These are phyloP conservation scores for Ceratocystis ficicola DNA, from an alignment of 2,329 filamentous ascomycete species.

Conservation along the genomic window DNA sequence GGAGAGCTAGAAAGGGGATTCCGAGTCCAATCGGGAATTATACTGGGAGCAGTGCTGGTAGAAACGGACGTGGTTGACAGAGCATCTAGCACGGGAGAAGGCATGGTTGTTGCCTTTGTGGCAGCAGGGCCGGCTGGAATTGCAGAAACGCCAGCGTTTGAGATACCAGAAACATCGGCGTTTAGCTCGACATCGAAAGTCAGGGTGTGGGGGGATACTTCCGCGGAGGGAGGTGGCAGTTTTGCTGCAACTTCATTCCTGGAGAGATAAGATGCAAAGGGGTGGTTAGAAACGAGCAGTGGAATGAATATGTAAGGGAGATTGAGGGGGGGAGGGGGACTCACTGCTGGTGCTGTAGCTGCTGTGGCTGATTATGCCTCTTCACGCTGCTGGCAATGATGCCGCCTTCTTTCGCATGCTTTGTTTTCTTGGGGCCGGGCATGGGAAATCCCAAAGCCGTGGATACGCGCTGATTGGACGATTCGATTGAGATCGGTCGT, in stretches of 20 bases:
- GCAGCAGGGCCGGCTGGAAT: neutral
- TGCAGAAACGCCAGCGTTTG: neutral
- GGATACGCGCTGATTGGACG: neutral
- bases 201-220: constrained; percentile 8
- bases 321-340: neutral
- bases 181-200: neutral
- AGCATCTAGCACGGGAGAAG: constrained; percentile 39
- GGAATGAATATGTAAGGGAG: neutral
- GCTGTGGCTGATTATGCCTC: constrained; percentile 31
- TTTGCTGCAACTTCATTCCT: constrained; percentile 32
- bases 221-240: constrained; percentile 26
- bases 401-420: constrained; percentile 44
- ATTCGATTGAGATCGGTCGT: neutral
- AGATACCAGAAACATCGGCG: too few relatives aligned
- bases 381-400: constrained; percentile 41
- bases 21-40: constrained; percentile 34
- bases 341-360: neutral
- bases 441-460: constrained; percentile 18
- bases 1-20: constrained; percentile 38
- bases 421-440: constrained; percentile 37
- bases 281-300: neutral
- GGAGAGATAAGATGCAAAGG: neutral
- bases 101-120: constrained; percentile 26
- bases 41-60: constrained; percentile 37
- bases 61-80: constrained; percentile 39